A percentile compares a stretch with the other conserved stretches of the same genome.
These are phyloP conservation scores for Syncephalis plumigaleata DNA, from an alignment of 371 early-diverging fungal species.

Conservation along the genomic window DNA sequence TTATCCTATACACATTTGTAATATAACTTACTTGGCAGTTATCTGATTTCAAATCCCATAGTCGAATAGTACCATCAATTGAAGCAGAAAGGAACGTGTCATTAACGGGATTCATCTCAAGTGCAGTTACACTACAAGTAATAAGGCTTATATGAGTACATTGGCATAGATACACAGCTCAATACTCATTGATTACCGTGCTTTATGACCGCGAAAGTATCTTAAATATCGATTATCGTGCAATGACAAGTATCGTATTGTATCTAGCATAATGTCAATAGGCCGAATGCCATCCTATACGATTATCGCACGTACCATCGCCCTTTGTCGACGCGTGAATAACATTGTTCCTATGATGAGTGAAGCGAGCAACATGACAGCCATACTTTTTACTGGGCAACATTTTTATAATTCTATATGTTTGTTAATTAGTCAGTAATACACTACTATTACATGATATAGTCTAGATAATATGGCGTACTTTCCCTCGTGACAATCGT, in stretches of 20 bases:
- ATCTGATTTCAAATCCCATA: constrained; percentile 61
- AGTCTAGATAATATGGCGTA: constrained; percentile 14
- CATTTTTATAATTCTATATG: constrained; percentile 29
- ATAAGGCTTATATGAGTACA: constrained; percentile 1
- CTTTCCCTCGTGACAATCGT: constrained; percentile 55
- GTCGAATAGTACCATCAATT: constrained; percentile 44
- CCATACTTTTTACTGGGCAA: constrained; percentile 73
- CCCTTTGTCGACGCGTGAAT: constrained; percentile 85
- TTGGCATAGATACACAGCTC: background rate
- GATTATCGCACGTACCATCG: constrained; percentile 37
- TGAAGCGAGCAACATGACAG: constrained; percentile 64
- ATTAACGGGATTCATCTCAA: constrained; percentile 64
- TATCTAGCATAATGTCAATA: too few relatives aligned
- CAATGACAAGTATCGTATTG: constrained; percentile 74
- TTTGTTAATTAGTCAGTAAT: too few relatives aligned
- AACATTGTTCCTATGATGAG: constrained; percentile 52
- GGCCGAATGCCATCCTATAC: background rate
- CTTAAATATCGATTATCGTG: constrained; percentile 84
- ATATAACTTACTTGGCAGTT: constrained; percentile 35
- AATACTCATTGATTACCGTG: constrained; percentile 20
- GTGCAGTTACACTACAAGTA: constrained; percentile 45
- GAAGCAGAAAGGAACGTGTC: constrained; percentile 60
- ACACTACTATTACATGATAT: background rate
- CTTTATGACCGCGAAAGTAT: constrained; percentile 78
- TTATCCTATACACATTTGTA: background rate